These are phyloP conservation scores for Penicillium cinerascens DNA, from an alignment of 495 filamentous ascomycete genomes.

Conservation along the genomic window DNA sequence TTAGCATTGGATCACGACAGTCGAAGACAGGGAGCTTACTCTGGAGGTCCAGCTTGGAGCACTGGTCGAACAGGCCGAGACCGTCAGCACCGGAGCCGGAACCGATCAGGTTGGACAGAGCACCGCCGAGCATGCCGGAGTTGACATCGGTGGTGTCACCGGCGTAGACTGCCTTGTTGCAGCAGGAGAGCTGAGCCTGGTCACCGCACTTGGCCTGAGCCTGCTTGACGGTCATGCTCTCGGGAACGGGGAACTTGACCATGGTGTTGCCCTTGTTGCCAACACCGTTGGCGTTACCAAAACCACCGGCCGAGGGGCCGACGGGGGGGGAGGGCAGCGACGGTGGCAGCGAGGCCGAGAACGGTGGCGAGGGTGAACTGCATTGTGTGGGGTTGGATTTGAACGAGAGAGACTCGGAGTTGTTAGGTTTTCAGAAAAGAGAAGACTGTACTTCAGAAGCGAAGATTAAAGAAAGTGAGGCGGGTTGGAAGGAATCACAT, in stretches of 20 bases:
- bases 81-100: constrained; percentile 35
- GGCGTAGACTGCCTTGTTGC: constrained; percentile 44
- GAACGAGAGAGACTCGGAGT: constrained; percentile 34
- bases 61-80: constrained; percentile 34
- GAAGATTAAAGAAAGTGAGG: constrained; percentile 32
- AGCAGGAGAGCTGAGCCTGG: constrained; percentile 49
- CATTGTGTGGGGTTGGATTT: constrained; percentile 40
- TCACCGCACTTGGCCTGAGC: constrained; percentile 48
- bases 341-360: constrained; percentile 23
- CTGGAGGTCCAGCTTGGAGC: constrained; percentile 37
- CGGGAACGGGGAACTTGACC: constrained; percentile 34
- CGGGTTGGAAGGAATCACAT: constrained; percentile 29
- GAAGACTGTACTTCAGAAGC: constrained; percentile 30
- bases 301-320: constrained; percentile 10
- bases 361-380: constrained; percentile 26
- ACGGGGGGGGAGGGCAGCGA: constrained; percentile 15
- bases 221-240: constrained; percentile 44
- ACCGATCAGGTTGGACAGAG: constrained; percentile 31
- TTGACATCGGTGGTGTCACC: constrained; percentile 39
- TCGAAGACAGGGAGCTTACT: constrained; percentile 6
- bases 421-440: constrained; percentile 14
- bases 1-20: constrained; percentile 9
- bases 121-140: constrained; percentile 25
- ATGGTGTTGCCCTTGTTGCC: constrained; percentile 20
- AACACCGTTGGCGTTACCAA: constrained; percentile 22